Evolutionary conservation across 768 basidiomycete genomes (phyloP), one percentile per base, ranked within the genome.

Genomic region (Naganishia vishniacii): DNA sequence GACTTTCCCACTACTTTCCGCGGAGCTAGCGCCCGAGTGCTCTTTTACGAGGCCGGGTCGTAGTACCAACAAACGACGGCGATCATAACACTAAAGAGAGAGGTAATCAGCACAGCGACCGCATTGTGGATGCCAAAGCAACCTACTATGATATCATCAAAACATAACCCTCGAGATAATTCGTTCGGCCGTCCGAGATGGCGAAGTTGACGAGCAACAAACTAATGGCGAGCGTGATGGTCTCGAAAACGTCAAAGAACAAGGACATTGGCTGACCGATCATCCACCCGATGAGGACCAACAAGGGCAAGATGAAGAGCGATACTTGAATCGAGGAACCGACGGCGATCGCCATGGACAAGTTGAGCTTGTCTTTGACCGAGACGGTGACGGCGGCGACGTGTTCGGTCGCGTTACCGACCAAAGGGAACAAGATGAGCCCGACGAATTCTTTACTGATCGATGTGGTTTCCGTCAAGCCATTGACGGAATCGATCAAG

Each of bases 321-420:
- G 75, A 71, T 28, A 76, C 71, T 62, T 76, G 91, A 87, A 76
- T 94, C 84, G 74, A 94, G 84, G 73, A 92, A 84, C 67, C 93
- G 82, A 91, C 88, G 20, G 92, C 89, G 28, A 95, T 88, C 29
- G 88, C 86, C 62, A 95, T 80, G 72, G 88, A 89, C 5, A 95
- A 82, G 47, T 88, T 88, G 20, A 95, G 79, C 75, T 93, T 91
- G 76, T 80, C 78, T 77, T 93, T 93, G 64, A 90, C 87, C 0
- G 91, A 89, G 8, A 93, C 92, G 0, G 87, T 87, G 28, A 95
- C 89, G 15, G 92, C 91, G 1, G 91, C 94, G 34, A 86, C 86
- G 72, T 93, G 91, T 73, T 95, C 92, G 61, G 88, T 89, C 6
- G 89, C 88, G 73, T 91, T 91, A 9, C 62, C 89, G 41, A 93